Evolutionary conservation across 73 alveolate species (phyloP), one percentile per base, ranked within the genome.

Genomic region (Symbiodinium pilosum): DNA sequence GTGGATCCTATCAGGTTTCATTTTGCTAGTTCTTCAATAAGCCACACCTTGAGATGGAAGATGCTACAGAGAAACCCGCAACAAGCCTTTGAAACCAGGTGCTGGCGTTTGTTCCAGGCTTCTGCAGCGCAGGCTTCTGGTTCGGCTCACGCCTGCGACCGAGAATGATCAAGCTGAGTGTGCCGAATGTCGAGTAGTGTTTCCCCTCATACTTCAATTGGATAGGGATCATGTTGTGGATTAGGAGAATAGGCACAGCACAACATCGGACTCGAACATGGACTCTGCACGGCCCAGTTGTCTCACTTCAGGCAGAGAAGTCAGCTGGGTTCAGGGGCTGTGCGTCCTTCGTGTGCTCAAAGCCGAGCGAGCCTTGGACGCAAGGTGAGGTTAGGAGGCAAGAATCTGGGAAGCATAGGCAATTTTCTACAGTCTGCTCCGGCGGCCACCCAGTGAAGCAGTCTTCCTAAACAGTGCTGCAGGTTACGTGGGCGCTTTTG

Each of bases 311-410:
- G 94, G 94, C 40, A 38, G 54, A 24, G 84, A 44, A 2, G 38
- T 77, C 41, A 86, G 41, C 5, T 88, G 95, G 95, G 86, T 88
- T 7, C 95, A 59, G 69, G 95, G 86, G 1, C 43, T 88, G 38
- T 88, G 95, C 73, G 95, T 88, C 68, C 69, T 88, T 51, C 95
- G 95, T 21, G 95, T 88, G 68, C 77, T 88, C 86, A 88, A 88
- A 83, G 85, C 95, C 6, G 95, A 88, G 44, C 95, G 95, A 26
- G 32, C 43, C 75, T 81, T 32, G 73, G 73, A 24, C 28, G 77
- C 77, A 5, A 6, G 59, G 59, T 47, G 59, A 47, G 14, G 59
- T n/a, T n/a, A n/a, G n/a, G n/a, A n/a, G n/a, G n/a, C n/a, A n/a
- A n/a, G n/a, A n/a, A n/a, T n/a, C n/a, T n/a, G n/a, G n/a, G n/a